Base-by-base conservation (phyloP, 306 rosid genomes). In the Prunus dulcis region DNA sequence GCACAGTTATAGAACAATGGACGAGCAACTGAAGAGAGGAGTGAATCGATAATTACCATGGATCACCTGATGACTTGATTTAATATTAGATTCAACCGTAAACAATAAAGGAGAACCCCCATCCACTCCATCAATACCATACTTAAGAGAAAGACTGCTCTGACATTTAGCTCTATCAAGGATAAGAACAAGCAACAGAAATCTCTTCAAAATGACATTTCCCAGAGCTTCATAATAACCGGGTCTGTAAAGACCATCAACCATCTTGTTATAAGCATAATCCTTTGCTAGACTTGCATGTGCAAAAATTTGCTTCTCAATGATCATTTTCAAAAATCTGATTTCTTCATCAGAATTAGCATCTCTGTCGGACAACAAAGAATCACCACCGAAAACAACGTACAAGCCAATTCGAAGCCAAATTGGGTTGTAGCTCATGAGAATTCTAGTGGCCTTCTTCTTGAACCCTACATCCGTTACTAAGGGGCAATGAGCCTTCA, bases 101-200 rank as follows among this genome's bases (percentile, higher is more conserved):
- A 94, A 94, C 78, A 94, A 81, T 34, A 89, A 89, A 77, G 98
- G 98, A 60, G 98, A 94, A 76, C 98, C 98, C 74, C 97, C 97
- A 81, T 94, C 98, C 63, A 92, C 41, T 64, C 98, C 98, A 81
- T 94, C 98, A 75, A 94, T 85, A 43, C 97, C 98, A 80, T 94
- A 92, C 82, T 90, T 87, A 23, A 86, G 84, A 28, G 96, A 87
- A 76, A 94, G 96, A 76, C 82, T 84, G 87, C 91, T 92, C 86
- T 89, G 95, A 81, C 81, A 84, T 84, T 92, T 94, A 52, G 90
- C 89, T 86, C 87, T 90, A 89, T 94, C 98, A 51, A 94, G 88
- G 60, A 90, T 50, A 75, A 94, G 86, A 84, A 87, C 93, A 73
- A 94, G 93, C 74, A 94, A 64, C 83, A 94, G 80, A 79, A 90